Evolutionary conservation across 164 flowering plant genomes (phyloP).

Genomic region (Stephania japonica): DNA sequence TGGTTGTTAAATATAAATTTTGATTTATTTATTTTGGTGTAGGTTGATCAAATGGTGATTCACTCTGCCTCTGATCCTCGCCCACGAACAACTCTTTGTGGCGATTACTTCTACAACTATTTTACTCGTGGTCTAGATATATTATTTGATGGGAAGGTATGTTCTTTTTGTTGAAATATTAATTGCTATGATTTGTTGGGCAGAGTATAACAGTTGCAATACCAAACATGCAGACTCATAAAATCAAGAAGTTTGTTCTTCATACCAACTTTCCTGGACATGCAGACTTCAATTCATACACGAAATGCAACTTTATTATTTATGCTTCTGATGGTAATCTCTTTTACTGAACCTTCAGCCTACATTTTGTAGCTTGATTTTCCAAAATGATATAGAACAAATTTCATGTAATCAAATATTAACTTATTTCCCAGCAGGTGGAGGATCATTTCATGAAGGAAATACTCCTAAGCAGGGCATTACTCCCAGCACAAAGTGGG

Average conservation of each 20-base stretch:
- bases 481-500: conserved; percentile 94
- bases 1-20: no score
- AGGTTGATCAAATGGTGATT: conserved; percentile 99
- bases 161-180: neutral
- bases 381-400: neutral
- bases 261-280: conserved; percentile 98
- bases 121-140: conserved; percentile 92
- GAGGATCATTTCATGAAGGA: conserved; percentile 44
- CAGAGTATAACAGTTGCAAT: neutral
- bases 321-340: conserved; percentile 46
- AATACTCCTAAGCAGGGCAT: conserved; percentile 47
- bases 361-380: neutral
- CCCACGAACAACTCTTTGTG: conserved; percentile 84
- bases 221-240: conserved; percentile 70
- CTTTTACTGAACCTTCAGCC: conserved; percentile 1
- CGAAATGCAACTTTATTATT: conserved; percentile 87
- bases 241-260: conserved; percentile 88
- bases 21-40: neutral
- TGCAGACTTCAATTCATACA: conserved; percentile 91
- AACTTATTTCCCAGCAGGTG: conserved; percentile 31
- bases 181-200: neutral
- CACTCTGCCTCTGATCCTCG: conserved; percentile 95
- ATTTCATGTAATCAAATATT: neutral
- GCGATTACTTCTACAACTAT: conserved; percentile 93
- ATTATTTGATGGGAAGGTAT: conserved; percentile 95